These are phyloP conservation scores for Aureobasidium sp. DNA, from an alignment of 2,329 filamentous ascomycete species.

Conservation along the genomic window DNA sequence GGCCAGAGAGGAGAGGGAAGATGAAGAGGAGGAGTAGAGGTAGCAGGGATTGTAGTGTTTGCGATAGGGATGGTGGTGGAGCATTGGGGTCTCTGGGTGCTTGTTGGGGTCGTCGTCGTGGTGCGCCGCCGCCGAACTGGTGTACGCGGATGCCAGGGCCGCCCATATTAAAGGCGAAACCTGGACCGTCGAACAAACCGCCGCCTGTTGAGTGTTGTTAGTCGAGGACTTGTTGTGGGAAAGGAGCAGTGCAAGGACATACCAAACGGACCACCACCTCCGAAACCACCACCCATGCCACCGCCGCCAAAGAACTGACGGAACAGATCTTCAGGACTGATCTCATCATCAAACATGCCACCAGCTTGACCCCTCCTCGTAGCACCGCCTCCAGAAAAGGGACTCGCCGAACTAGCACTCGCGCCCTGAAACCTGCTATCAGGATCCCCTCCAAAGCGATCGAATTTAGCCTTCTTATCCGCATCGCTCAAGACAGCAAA, in stretches of 20 bases:
- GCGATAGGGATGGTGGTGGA: slow-evolving; percentile 42
- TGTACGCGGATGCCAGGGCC: slow-evolving; percentile 85
- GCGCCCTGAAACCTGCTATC: slow-evolving; percentile 67
- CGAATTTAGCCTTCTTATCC: slow-evolving; percentile 84
- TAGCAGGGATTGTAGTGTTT: slow-evolving; percentile 45
- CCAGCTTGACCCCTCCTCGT: slow-evolving; percentile 27
- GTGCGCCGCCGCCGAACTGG: slow-evolving; percentile 78
- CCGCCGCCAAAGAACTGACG: slow-evolving; percentile 85
- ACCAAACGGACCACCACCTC: neutral
- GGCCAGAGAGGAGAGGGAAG: slow-evolving; percentile 68
- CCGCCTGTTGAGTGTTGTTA: slow-evolving; percentile 34
- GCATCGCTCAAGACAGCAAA: slow-evolving; percentile 89
- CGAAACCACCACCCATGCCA: slow-evolving; percentile 44
- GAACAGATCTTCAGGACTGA: slow-evolving; percentile 95
- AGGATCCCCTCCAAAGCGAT: slow-evolving; percentile 84
- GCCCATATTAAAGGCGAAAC: slow-evolving; percentile 92
- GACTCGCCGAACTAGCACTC: slow-evolving; percentile 46
- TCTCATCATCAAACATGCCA: slow-evolving; percentile 73
- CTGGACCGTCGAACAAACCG: slow-evolving; percentile 66
- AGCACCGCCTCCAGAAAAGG: slow-evolving; percentile 44
- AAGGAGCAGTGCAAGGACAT: neutral
- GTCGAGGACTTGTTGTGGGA: no score
- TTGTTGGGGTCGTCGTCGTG: slow-evolving; percentile 61
- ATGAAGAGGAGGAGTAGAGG: slow-evolving; percentile 81
- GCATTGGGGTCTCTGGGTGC: slow-evolving; percentile 43